These are phyloP conservation scores for Candida chauliodis DNA, from an alignment of 805 yeast species.

Conservation along the genomic window DNA sequence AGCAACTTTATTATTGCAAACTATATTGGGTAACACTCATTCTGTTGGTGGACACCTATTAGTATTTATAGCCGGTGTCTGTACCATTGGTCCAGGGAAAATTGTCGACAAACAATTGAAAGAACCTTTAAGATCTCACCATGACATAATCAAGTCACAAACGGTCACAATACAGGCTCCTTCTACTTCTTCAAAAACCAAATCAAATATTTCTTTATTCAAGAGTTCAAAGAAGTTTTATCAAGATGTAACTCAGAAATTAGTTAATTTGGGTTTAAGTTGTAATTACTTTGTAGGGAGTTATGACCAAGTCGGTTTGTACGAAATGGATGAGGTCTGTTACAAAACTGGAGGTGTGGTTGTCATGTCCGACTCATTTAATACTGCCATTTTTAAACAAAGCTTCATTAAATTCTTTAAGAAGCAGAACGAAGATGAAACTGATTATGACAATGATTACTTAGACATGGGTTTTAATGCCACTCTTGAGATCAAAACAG, in stretches of 20 bases:
- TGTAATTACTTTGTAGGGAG: slow-evolving; percentile 61
- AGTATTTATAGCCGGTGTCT: slow-evolving; percentile 59
- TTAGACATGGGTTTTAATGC: slow-evolving; percentile 57
- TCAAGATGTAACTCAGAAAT: slow-evolving; percentile 43
- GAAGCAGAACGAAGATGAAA: slow-evolving; percentile 19
- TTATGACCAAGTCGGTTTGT: slow-evolving; percentile 66
- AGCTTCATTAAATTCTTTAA: slow-evolving; percentile 53
- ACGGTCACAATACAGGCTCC: slow-evolving; percentile 19
- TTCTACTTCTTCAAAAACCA: slow-evolving; percentile 33
- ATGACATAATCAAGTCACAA: slow-evolving; percentile 47
- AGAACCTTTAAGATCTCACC: slow-evolving; percentile 66
- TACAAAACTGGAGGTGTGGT: slow-evolving; percentile 61
- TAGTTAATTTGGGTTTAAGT: slow-evolving; percentile 50
- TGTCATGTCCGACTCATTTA: slow-evolving; percentile 62
- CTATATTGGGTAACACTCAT: slow-evolving; percentile 31
- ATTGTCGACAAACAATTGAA: slow-evolving; percentile 54
- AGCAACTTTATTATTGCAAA: slow-evolving; percentile 35
- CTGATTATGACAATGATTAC: slow-evolving; percentile 21
- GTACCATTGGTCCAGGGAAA: slow-evolving; percentile 63
- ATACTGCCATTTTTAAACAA: slow-evolving; percentile 66
- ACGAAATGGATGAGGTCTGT: slow-evolving; percentile 59
- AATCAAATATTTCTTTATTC: slow-evolving; percentile 27
- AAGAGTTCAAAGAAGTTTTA: slow-evolving; percentile 45
- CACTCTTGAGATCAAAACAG: slow-evolving; percentile 53
- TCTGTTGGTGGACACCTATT: slow-evolving; percentile 52